These are phyloP conservation scores for Scytalidium lignicola DNA, from an alignment of 2,329 filamentous ascomycete species.

Conservation along the genomic window DNA sequence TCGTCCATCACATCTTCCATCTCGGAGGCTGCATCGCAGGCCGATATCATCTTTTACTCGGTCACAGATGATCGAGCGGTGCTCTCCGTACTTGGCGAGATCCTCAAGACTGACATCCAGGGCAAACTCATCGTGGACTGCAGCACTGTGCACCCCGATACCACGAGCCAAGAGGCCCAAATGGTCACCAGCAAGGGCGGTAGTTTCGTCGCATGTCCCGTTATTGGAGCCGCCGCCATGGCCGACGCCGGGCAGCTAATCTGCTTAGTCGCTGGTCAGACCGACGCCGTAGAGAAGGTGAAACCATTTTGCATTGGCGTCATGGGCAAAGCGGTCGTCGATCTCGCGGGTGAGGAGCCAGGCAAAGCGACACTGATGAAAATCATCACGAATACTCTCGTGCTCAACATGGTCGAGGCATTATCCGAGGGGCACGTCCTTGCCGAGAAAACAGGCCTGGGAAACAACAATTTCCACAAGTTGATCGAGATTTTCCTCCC, in stretches of 20 bases:
- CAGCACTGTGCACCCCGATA: slow-evolving; percentile 29
- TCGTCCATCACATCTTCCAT: slow-evolving; percentile 60
- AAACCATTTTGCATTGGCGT: slow-evolving; percentile 69
- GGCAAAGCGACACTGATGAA: slow-evolving; percentile 67
- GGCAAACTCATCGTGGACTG: slow-evolving; percentile 27
- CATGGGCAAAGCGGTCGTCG: slow-evolving; percentile 62
- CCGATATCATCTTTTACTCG: slow-evolving; percentile 79
- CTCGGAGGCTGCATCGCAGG: slow-evolving; percentile 57
- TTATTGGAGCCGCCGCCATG: slow-evolving; percentile 68
- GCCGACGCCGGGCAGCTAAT: slow-evolving; percentile 67
- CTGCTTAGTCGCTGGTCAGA: slow-evolving; percentile 66
- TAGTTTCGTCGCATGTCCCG: slow-evolving; percentile 30
- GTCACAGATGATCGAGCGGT: slow-evolving; percentile 75
- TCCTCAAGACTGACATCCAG: slow-evolving; percentile 48
- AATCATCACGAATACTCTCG: slow-evolving; percentile 44
- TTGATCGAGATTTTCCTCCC: slow-evolving; percentile 72
- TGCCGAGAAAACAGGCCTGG: slow-evolving; percentile 76
- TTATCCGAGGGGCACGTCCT: slow-evolving; percentile 73
- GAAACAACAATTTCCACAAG: slow-evolving; percentile 61
- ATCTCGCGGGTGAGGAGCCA: slow-evolving; percentile 64
- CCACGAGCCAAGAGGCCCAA: slow-evolving; percentile 27
- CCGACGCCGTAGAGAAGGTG: slow-evolving; percentile 54
- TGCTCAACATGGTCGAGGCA: slow-evolving; percentile 75
- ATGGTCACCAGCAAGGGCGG: slow-evolving; percentile 30
- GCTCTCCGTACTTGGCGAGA: slow-evolving; percentile 51